phyloP scores from a whole-genome alignment of 768 basidiomycete species.

The Panellus pusillus region DNA sequence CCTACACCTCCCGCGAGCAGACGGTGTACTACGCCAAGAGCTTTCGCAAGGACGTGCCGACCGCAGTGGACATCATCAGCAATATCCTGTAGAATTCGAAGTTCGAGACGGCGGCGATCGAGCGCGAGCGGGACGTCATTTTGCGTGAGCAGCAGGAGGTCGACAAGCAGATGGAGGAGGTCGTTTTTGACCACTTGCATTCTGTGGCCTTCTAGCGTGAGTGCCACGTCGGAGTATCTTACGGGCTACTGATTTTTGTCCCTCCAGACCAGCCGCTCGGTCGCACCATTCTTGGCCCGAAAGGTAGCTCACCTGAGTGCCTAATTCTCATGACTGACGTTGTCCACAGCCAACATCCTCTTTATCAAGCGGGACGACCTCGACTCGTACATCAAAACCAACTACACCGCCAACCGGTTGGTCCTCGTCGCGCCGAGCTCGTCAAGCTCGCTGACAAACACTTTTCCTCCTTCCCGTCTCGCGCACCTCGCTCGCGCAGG shows the following conservation, averaged over 20 bases:
- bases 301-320: constrained; percentile 29
- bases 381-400: constrained; percentile 88
- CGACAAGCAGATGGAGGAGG: constrained; percentile 97
- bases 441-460: constrained; percentile 95
- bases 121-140: constrained; percentile 95
- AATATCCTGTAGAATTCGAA: constrained; percentile 98
- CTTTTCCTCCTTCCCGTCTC: constrained; percentile 90
- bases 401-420: constrained; percentile 99
- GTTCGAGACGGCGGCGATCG: constrained; percentile 82
- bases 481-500: constrained; percentile 83
- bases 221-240: constrained; percentile 16
- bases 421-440: constrained; percentile 89
- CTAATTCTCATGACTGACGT: not conserved
- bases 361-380: constrained; percentile 94
- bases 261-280: constrained; percentile 86
- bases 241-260: not conserved
- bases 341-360: constrained; percentile 71
- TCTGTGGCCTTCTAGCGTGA: constrained; percentile 94
- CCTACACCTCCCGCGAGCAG: constrained; percentile 98
- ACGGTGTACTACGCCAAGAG: constrained; percentile 99
- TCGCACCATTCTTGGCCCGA: constrained; percentile 95
- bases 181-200: constrained; percentile 98
- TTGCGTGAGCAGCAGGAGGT: constrained; percentile 98
- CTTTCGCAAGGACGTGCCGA: constrained; percentile 92
- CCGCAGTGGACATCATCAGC: constrained; percentile 93